Base-by-base conservation (phyloP, 768 basidiomycete genomes). In the Hortiboletus flavorubellus region DNA sequence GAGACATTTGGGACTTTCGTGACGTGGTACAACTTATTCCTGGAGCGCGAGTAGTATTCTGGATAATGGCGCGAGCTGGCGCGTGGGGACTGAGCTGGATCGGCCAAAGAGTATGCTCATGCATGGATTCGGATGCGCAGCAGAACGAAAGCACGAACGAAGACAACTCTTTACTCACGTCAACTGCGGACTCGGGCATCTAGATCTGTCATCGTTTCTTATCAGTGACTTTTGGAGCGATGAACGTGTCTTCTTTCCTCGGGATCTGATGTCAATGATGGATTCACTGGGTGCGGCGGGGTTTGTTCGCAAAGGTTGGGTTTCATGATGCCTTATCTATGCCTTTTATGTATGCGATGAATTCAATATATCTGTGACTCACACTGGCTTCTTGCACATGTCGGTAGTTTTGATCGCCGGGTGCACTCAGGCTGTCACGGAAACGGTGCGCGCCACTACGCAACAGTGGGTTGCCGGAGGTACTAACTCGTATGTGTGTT, bases 1-100 rank as follows among this genome's bases (percentile, higher is more conserved):
- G 88, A 30, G 91, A 92, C 64, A 77, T 88, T 38, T 91, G 87
- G 88, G 89, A 92, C 61, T 76, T 89, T 41, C 83, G 85, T 66
- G 91, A 93, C 65, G 74, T 92, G 54, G 75, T 90, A 63, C 83
- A 84, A 37, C 79, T 91, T 39, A 66, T 90, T 9, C 89, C 89
- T 4, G 88, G 89, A 4, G 78, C 83, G 56, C 78, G 82, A 9
- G 69, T 86, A 42, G 79, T 80, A 1, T 82, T 88, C 58, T 91
- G 88, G 87, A 75, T 91, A 46, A 77, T 78, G 45, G 79, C 83
- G 46, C 78, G 89, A 46, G 69, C 87, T 29, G 76, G 81, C 1
- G 88, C 85, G 30, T 75, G 76, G 53, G 78, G 84, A 16, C 67
- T 89, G 42, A 76, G 80, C 23, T 80, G 71, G 65, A 50, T 71